Evolutionary conservation across 2,329 filamentous ascomycete species (phyloP).

Genomic region (Thielaviopsis euricoi): DNA sequence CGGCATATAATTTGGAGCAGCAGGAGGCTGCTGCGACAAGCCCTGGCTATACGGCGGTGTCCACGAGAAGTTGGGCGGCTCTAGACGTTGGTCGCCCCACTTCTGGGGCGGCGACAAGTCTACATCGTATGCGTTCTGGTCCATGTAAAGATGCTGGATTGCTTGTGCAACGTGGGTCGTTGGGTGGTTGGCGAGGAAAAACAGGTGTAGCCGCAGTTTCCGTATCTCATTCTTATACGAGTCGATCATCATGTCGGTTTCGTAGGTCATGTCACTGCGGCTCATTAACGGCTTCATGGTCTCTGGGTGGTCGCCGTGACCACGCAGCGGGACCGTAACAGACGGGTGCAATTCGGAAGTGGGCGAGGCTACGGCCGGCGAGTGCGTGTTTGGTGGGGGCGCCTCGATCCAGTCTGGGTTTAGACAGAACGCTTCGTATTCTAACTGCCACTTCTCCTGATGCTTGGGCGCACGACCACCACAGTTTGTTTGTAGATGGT

Average conservation of each 20-base stretch:
- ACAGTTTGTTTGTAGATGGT: slow-evolving; percentile 4
- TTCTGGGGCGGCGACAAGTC: background rate
- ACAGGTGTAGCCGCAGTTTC: slow-evolving; percentile 8
- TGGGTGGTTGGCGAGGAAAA: slow-evolving; percentile 1
- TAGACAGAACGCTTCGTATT: slow-evolving; percentile 7
- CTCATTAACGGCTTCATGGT: background rate
- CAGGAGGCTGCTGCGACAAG: background rate
- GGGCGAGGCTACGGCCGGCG: background rate
- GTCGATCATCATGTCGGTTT: background rate
- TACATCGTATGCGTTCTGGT: background rate
- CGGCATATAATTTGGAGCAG: background rate
- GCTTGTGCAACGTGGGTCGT: background rate
- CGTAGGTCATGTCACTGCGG: background rate
- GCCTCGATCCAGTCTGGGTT: slow-evolving; percentile 9
- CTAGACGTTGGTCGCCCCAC: background rate
- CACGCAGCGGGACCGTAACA: background rate
- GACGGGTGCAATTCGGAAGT: background rate
- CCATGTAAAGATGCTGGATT: slow-evolving; percentile 1
- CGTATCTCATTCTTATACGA: slow-evolving; percentile 7
- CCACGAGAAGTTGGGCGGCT: background rate
- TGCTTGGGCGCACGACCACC: slow-evolving; percentile 11
- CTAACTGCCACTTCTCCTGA: slow-evolving; percentile 10
- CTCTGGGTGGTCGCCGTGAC: background rate
- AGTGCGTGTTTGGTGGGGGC: background rate
- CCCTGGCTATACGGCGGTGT: background rate